A percentile compares a stretch with the other conserved stretches of the same genome.
Evolutionary conservation across 2,329 filamentous ascomycete genomes (phyloP).

Genomic region (Hypomyces perniciosus): DNA sequence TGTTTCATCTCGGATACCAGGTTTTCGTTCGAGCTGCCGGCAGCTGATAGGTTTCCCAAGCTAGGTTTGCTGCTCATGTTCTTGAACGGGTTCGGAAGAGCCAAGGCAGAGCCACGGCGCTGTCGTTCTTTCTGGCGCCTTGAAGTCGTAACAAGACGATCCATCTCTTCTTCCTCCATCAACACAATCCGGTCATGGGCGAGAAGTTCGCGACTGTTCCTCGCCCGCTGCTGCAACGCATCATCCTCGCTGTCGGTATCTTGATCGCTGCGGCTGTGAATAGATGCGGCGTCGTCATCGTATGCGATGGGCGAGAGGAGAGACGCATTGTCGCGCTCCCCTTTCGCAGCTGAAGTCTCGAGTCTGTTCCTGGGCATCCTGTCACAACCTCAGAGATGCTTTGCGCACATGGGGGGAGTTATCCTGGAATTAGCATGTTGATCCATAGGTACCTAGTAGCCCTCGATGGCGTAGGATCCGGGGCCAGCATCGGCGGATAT

Average conservation of each 20-base stretch:
- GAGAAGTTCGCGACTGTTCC: conserved; percentile 64
- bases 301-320: conserved; percentile 59
- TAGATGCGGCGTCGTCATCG: conserved; percentile 63
- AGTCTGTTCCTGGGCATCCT: conserved; percentile 17
- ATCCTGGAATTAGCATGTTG: not conserved
- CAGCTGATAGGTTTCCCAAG: conserved; percentile 29
- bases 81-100: conserved; percentile 45
- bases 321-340: conserved; percentile 31
- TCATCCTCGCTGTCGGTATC: conserved; percentile 74
- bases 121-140: conserved; percentile 46
- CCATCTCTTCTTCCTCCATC: conserved; percentile 68
- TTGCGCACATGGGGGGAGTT: not conserved
- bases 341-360: conserved; percentile 17
- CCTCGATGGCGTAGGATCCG: conserved; percentile 2
- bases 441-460: not conserved
- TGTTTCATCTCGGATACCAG: conserved; percentile 44
- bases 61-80: conserved; percentile 34
- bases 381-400: conserved; percentile 9
- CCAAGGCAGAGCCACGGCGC: conserved; percentile 43
- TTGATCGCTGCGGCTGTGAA: conserved; percentile 63
- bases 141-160: conserved; percentile 51
- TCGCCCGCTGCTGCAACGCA: conserved; percentile 56
- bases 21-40: conserved; percentile 43
- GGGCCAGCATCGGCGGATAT: conserved; percentile 3
- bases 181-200: conserved; percentile 65